Conservation (phyloP, 768 basidiomycete species). For the Pisolithus microcarpus region DNA sequence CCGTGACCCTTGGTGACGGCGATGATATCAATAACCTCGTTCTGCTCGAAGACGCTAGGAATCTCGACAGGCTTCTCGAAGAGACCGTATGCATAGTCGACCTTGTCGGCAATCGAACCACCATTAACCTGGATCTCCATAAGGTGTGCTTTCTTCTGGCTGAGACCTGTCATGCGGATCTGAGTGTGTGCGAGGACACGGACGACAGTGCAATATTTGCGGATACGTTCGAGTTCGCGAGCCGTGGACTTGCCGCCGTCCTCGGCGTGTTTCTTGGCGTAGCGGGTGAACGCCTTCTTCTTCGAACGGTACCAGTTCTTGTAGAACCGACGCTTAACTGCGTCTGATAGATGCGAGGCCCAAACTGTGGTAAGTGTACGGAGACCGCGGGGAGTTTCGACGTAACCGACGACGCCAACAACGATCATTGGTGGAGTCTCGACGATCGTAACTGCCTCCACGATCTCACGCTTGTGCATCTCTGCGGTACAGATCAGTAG, state of each 20-base stretch:
- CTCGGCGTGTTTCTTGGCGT: conserved; percentile 98
- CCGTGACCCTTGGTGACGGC: conserved; percentile 99
- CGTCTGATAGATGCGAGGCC: conserved; percentile 97
- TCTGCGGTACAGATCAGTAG: conserved; percentile 41
- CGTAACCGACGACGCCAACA: conserved; percentile 97
- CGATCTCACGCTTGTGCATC: conserved; percentile 99
- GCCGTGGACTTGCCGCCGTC: conserved; percentile 85
- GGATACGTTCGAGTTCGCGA: conserved; percentile 97
- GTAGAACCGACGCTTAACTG: conserved; percentile 98
- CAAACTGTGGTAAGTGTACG: conserved; percentile 98
- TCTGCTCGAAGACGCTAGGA: conserved; percentile 83
- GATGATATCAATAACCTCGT: conserved; percentile 94
- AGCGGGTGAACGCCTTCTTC: conserved; percentile 99
- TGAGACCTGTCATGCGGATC: conserved; percentile 94
- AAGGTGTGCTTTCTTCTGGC: conserved; percentile 98
- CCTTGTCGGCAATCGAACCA: conserved; percentile 93
- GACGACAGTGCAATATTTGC: conserved; percentile 99
- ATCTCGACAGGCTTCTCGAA: conserved; percentile 97
- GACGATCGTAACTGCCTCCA: conserved; percentile 92
- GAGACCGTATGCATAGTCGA: conserved; percentile 86
- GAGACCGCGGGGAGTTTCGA: conserved; percentile 98
- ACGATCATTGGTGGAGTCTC: conserved; percentile 97
- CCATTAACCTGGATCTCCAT: conserved; percentile 99
- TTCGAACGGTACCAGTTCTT: conserved; percentile 99
- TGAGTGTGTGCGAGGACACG: conserved; percentile 99